Evolutionary conservation across 2,329 filamentous ascomycete species (phyloP).

Genomic region (Verticillium tricorpus): DNA sequence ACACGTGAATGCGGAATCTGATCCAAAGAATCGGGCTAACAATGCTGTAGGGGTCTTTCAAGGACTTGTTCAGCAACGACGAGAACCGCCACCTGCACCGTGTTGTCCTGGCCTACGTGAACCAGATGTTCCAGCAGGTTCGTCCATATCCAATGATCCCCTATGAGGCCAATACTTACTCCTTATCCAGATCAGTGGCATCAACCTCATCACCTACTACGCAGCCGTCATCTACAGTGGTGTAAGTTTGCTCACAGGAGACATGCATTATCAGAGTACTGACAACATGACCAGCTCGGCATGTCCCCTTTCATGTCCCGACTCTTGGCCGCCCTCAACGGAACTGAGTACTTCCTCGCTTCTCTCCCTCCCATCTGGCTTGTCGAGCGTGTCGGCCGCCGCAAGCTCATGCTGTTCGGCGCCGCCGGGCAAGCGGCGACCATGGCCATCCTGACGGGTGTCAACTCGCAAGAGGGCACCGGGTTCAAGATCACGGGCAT

Average conservation of each 20-base stretch:
- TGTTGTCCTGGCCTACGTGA: slow-evolving; percentile 49
- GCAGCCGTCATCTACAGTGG: slow-evolving; percentile 22
- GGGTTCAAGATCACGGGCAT: slow-evolving; percentile 24
- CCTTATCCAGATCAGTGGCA: slow-evolving; percentile 17
- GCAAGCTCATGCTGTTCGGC: slow-evolving; percentile 69
- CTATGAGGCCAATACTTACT: not conserved
- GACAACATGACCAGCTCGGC: slow-evolving; percentile 38
- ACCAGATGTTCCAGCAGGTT: slow-evolving; percentile 48
- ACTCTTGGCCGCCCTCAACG: slow-evolving; percentile 51
- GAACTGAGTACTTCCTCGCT: slow-evolving; percentile 39
- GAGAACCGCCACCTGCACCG: slow-evolving; percentile 53
- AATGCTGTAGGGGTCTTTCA: slow-evolving; percentile 35
- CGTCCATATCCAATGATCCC: not conserved
- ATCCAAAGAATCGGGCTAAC: not conserved
- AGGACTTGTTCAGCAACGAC: slow-evolving; percentile 54
- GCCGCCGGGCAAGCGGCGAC: slow-evolving; percentile 57
- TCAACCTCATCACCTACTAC: slow-evolving; percentile 25
- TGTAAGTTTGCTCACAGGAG: not conserved
- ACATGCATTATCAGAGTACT: slow-evolving; percentile 5
- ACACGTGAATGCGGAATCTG: not conserved
- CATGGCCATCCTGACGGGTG: slow-evolving; percentile 58
- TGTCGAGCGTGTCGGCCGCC: slow-evolving; percentile 62
- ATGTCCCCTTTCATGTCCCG: slow-evolving; percentile 51
- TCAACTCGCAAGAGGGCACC: slow-evolving; percentile 23
- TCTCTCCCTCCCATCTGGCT: slow-evolving; percentile 58